These are phyloP conservation scores for Brasilioporus rufonigricans DNA, from an alignment of 768 basidiomycete genomes.

Conservation along the genomic window DNA sequence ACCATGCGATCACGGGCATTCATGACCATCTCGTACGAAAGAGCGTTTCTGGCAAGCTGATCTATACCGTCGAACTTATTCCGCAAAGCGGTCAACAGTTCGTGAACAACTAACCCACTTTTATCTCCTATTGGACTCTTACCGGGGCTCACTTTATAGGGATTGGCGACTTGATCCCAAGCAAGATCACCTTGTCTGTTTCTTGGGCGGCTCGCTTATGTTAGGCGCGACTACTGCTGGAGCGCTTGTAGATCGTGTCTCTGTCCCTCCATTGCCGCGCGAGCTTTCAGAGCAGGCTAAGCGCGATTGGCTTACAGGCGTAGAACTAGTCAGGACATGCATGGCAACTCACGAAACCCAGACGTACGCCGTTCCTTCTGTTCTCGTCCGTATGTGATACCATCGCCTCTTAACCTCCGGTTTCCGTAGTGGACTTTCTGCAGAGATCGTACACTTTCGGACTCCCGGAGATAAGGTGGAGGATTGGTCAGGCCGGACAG, in stretches of 20 bases:
- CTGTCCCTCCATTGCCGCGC: constrained; percentile 62
- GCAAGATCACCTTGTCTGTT: constrained; percentile 96
- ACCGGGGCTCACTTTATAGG: constrained; percentile 34
- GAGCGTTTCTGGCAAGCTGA: constrained; percentile 55
- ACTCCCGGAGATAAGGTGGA: constrained; percentile 56
- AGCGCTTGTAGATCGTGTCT: constrained; percentile 49
- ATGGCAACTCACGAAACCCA: constrained; percentile 81
- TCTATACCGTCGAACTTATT: constrained; percentile 80
- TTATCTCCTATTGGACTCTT: constrained; percentile 5
- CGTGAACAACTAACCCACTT: constrained; percentile 12
- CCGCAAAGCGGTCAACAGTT: constrained; percentile 50
- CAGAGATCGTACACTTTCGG: constrained; percentile 88
- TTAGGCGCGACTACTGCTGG: constrained; percentile 79
- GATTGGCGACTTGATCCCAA: constrained; percentile 78
- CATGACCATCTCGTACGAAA: constrained; percentile 70
- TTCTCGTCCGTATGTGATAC: not conserved
- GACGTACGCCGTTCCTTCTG: constrained; percentile 52
- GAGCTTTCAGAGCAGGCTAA: constrained; percentile 60
- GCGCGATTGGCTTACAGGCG: constrained; percentile 82
- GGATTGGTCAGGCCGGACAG: constrained; percentile 39
- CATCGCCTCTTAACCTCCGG: not conserved
- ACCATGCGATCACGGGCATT: constrained; percentile 79
- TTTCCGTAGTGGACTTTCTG: constrained; percentile 67
- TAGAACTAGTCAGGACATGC: constrained; percentile 83
- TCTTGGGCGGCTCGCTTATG: constrained; percentile 89